Conservation (phyloP, 331 rosid genomes). For the Quercus phellos region DNA sequence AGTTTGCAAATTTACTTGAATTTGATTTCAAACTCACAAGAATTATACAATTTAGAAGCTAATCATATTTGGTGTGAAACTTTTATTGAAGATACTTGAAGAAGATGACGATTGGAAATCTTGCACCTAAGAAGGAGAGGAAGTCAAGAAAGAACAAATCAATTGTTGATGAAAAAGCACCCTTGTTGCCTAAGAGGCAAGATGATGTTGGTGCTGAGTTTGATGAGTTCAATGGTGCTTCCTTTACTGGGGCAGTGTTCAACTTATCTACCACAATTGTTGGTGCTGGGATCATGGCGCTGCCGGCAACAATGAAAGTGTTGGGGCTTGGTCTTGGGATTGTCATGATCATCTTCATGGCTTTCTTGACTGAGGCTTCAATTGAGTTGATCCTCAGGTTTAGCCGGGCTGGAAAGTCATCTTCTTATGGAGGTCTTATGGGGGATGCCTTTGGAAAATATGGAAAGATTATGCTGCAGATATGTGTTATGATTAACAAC, state of each 20-base stretch:
- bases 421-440: conserved; percentile 78
- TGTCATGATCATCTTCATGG: conserved; percentile 58
- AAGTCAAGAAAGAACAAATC: conserved; percentile 39
- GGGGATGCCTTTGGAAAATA: conserved; percentile 69
- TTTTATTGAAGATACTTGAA: not conserved
- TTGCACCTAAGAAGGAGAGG: conserved; percentile 37
- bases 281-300: conserved; percentile 97
- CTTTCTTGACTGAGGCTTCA: conserved; percentile 73
- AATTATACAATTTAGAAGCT: conserved; percentile 11
- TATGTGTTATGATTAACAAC: conserved; percentile 56
- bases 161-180: conserved; percentile 54
- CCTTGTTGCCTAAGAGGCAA: conserved; percentile 57
- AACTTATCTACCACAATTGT: conserved; percentile 85
- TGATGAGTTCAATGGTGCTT: conserved; percentile 83
- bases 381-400: conserved; percentile 68
- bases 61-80: not conserved
- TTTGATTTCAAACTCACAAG: not conserved
- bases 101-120: conserved; percentile 40
- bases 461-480: conserved; percentile 60
- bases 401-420: conserved; percentile 57
- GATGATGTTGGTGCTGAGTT: conserved; percentile 33
- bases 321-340: conserved; percentile 83
- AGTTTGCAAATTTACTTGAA: not conserved
- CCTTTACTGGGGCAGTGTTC: conserved; percentile 89
- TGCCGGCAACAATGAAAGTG: conserved; percentile 84